phyloP scores from a whole-genome alignment of 2,329 filamentous ascomycete species.

The Xylaria sp. region DNA sequence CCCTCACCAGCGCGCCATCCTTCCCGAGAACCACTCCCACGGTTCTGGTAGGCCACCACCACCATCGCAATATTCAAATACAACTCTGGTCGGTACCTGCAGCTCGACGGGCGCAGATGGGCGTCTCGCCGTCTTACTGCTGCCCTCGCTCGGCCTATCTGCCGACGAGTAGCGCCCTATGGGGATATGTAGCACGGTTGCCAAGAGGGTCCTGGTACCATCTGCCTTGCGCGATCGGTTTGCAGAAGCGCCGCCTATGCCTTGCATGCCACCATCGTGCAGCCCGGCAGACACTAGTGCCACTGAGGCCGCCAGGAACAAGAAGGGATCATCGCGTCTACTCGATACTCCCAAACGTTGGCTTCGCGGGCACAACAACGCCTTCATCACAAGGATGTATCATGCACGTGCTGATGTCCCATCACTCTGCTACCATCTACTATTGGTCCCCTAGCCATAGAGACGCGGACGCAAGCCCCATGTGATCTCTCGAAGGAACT shows the following conservation, averaged over 20 bases:
- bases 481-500: slow-evolving; percentile 34
- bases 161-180: slow-evolving; percentile 25
- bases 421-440: slow-evolving; percentile 41
- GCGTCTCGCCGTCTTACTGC: slow-evolving; percentile 44
- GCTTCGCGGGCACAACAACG: slow-evolving; percentile 32
- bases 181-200: slow-evolving; percentile 24
- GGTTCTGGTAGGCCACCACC: slow-evolving; percentile 43
- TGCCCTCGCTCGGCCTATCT: slow-evolving; percentile 3
- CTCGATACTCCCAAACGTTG: slow-evolving; percentile 28
- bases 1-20: slow-evolving; percentile 38
- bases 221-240: slow-evolving; percentile 30
- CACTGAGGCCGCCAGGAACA: slow-evolving; percentile 20
- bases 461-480: slow-evolving; percentile 24
- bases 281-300: slow-evolving; percentile 8
- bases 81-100: slow-evolving; percentile 37
- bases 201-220: slow-evolving; percentile 19
- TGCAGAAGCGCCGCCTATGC: slow-evolving; percentile 43
- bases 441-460: slow-evolving; percentile 37
- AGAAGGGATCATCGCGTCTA: slow-evolving; percentile 26
- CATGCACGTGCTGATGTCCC: slow-evolving; percentile 39
- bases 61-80: slow-evolving; percentile 29
- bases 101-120: slow-evolving; percentile 39
- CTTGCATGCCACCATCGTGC: slow-evolving; percentile 19
- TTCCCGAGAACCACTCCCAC: slow-evolving; percentile 39
- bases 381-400: slow-evolving; percentile 24